Conservation (phyloP, 2,329 filamentous ascomycete genomes). For the Fusarium chuoi region DNA sequence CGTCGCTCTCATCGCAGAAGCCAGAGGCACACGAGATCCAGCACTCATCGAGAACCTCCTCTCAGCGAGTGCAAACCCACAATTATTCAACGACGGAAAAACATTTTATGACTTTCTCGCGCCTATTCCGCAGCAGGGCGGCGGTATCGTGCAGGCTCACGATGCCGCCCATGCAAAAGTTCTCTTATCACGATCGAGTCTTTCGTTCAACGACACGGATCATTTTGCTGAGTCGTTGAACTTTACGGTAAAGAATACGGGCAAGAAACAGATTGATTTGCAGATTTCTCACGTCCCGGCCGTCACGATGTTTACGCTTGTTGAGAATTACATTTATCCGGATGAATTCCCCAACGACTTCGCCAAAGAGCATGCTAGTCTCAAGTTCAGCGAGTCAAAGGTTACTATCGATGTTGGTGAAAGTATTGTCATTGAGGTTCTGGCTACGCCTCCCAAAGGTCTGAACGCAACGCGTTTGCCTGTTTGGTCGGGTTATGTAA, state of each 20-base stretch:
- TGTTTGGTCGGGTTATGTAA: slow-evolving; percentile 56
- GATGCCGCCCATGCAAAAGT: slow-evolving; percentile 66
- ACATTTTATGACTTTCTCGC: slow-evolving; percentile 55
- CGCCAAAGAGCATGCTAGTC: slow-evolving; percentile 52
- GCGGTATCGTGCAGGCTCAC: slow-evolving; percentile 68
- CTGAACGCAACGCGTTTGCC: slow-evolving; percentile 51
- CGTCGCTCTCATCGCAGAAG: slow-evolving; percentile 63
- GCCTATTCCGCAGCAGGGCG: slow-evolving; percentile 69
- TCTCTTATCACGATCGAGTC: slow-evolving; percentile 63
- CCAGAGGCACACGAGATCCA: slow-evolving; percentile 63
- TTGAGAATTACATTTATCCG: slow-evolving; percentile 48
- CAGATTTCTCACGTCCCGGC: slow-evolving; percentile 61
- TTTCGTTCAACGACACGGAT: slow-evolving; percentile 73
- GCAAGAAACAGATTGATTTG: slow-evolving; percentile 60
- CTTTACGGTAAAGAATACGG: slow-evolving; percentile 67
- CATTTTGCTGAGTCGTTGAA: slow-evolving; percentile 60
- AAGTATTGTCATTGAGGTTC: slow-evolving; percentile 59
- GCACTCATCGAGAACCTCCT: slow-evolving; percentile 60
- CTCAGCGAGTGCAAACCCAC: slow-evolving; percentile 60
- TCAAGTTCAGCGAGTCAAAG: slow-evolving; percentile 55
- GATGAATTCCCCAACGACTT: slow-evolving; percentile 58
- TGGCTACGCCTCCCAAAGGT: slow-evolving; percentile 53
- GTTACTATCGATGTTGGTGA: slow-evolving; percentile 57
- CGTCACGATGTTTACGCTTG: slow-evolving; percentile 63
- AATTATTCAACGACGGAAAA: slow-evolving; percentile 58